Conservation (phyloP, 768 basidiomycete species). For the Suillus tomentosus region DNA sequence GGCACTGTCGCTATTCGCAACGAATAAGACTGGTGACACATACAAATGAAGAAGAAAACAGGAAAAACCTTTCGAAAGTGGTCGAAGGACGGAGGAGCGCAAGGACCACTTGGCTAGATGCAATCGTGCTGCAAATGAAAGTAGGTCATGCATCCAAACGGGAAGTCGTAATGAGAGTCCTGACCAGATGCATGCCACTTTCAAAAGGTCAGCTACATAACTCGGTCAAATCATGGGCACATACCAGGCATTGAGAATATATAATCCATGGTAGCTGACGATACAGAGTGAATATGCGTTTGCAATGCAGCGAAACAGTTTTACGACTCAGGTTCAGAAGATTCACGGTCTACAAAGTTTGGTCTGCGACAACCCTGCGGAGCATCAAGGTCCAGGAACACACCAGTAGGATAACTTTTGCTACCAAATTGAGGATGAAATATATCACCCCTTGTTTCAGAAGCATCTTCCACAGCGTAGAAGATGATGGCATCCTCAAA, state of each 20-base stretch:
- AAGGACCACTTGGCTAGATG: not conserved
- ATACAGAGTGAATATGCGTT: not conserved
- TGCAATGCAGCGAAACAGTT: too few species aligned
- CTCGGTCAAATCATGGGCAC: not conserved
- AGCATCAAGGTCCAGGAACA: not conserved
- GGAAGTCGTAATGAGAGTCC: not conserved
- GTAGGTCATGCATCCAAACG: not conserved
- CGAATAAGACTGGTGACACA: not conserved
- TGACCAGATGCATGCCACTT: conserved; percentile 6
- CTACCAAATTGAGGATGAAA: not conserved
- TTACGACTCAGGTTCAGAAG: not conserved
- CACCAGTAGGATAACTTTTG: not conserved
- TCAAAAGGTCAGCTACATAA: not conserved
- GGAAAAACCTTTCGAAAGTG: not conserved
- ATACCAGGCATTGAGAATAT: not conserved
- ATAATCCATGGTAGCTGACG: not conserved
- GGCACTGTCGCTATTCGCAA: not conserved
- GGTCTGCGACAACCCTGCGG: too few species aligned
- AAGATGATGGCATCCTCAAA: not conserved
- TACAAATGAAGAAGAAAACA: not conserved
- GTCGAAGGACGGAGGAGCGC: not conserved
- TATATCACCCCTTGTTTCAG: conserved; percentile 2
- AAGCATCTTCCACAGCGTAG: not conserved
- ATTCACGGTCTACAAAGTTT: not conserved
- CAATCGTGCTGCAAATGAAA: not conserved